Conservation (phyloP, 768 basidiomycete species). For the Boletales sp. region DNA sequence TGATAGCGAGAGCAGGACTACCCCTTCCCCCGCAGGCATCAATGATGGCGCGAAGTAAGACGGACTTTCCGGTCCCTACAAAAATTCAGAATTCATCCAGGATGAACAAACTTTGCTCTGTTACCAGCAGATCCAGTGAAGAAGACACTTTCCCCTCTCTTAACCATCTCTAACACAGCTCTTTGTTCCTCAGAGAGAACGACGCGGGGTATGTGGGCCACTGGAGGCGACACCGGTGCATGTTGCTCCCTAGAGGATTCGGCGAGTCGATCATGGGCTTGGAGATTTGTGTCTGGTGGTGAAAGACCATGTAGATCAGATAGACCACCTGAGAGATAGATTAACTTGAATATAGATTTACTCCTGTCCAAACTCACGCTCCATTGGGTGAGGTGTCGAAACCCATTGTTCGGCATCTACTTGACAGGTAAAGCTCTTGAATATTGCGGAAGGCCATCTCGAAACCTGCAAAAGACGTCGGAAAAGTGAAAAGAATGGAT, state of each 20-base stretch:
- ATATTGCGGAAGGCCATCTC: constrained; percentile 48
- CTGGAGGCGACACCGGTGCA: neutral
- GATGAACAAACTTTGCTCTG: neutral
- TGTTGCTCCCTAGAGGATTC: neutral
- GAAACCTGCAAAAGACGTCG: constrained; percentile 38
- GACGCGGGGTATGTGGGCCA: constrained; percentile 19
- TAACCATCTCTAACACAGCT: constrained; percentile 48
- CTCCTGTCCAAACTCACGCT: constrained; percentile 18
- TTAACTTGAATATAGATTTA: neutral
- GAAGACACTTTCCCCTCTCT: constrained; percentile 64
- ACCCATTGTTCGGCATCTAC: constrained; percentile 53
- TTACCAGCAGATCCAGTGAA: constrained; percentile 82
- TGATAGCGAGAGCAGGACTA: constrained; percentile 54
- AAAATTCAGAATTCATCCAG: constrained; percentile 1
- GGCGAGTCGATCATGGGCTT: neutral
- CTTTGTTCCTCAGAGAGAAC: constrained; percentile 52
- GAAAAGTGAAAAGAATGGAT: neutral
- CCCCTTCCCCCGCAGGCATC: constrained; percentile 36
- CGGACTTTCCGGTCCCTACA: constrained; percentile 79
- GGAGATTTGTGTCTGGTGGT: neutral
- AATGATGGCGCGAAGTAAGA: constrained; percentile 76
- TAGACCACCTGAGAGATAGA: constrained; percentile 4
- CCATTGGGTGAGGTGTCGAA: constrained; percentile 1
- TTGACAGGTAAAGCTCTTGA: constrained; percentile 48
- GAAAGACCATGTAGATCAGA: neutral